Evolutionary conservation across 371 early-diverging fungal genomes (phyloP), one percentile per base, ranked within the genome.

Genomic region (Dentiscutata heterogama): DNA sequence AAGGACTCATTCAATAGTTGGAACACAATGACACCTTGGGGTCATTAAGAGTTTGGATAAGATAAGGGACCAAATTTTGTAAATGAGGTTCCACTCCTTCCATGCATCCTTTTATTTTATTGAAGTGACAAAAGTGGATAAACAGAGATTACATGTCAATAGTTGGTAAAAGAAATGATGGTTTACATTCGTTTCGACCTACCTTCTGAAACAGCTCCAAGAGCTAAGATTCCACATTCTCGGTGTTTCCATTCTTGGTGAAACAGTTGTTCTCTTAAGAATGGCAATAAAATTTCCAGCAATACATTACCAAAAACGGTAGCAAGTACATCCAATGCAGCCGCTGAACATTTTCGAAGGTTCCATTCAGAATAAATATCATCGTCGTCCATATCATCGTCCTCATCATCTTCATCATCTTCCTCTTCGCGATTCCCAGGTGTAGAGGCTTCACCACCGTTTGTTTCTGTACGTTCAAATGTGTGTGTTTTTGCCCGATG

Each of bases 131-230:
- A 56, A 56, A 56, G n/a, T 18, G 14, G 3, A 8, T 56, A 56
- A 56, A 56, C n/a, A 56, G 56, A 54, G 11, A 54, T 16, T 54
- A 54, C 2, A 54, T 20, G 11, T 56, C n/a, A 56, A 56, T 18
- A 56, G n/a, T 56, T 56, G n/a, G 4, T 18, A 18, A 18, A 18
- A 56, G 56, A 56, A 56, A 18, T 14, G 13, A 56, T 18, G n/a
- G 13, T 4, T 35, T 35, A 35, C 56, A 56, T 27, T 31, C 22
- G 29, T 64, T 64, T 11, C 72, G 82, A 27, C 61, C 67, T 76
- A 84, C 96, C 97, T 86, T 99, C 98, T 27, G 98, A 97, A 85
- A 98, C 94, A 68, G 99, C 99, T 70, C 99, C 99, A 64, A 99
- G 89, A 16, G 98, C 98, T 81, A 99, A 89, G 71, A 99, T 96